Conservation (phyloP, 257 asterid genomes). For the Orobanche coerulescens region DNA sequence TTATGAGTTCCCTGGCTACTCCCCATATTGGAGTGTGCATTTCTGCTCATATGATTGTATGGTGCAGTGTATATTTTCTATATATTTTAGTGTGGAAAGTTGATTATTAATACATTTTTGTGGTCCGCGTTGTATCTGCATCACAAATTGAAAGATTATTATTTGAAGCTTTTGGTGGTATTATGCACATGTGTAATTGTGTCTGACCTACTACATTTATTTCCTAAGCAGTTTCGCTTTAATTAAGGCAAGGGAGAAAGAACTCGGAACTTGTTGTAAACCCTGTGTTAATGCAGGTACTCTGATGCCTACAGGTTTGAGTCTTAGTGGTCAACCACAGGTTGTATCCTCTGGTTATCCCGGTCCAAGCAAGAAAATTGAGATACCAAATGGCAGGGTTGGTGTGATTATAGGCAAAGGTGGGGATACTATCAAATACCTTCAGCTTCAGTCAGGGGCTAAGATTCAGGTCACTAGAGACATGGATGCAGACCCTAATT, state of each 20-base stretch:
- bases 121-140: neutral
- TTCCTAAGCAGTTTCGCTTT: neutral
- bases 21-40: neutral
- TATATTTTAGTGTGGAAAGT: neutral
- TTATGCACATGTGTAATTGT: neutral
- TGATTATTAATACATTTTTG: neutral
- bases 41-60: too few relatives aligned
- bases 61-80: neutral
- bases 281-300: conserved; percentile 25
- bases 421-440: conserved; percentile 86
- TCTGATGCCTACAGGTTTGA: conserved; percentile 32
- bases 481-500: conserved; percentile 76
- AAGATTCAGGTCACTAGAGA: conserved; percentile 91
- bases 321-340: conserved; percentile 30
- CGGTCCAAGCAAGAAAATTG: conserved; percentile 58
- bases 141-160: neutral
- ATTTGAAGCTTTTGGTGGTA: neutral
- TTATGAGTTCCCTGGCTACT: neutral
- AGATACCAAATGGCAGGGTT: conserved; percentile 79
- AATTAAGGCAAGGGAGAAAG: neutral
- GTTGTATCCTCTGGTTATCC: conserved; percentile 44
- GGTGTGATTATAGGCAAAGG: conserved; percentile 90
- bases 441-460: conserved; percentile 82
- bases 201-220: neutral
- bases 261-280: neutral